Evolutionary conservation across 257 asterid genomes (phyloP).

Genomic region (Primulina eburnea): DNA sequence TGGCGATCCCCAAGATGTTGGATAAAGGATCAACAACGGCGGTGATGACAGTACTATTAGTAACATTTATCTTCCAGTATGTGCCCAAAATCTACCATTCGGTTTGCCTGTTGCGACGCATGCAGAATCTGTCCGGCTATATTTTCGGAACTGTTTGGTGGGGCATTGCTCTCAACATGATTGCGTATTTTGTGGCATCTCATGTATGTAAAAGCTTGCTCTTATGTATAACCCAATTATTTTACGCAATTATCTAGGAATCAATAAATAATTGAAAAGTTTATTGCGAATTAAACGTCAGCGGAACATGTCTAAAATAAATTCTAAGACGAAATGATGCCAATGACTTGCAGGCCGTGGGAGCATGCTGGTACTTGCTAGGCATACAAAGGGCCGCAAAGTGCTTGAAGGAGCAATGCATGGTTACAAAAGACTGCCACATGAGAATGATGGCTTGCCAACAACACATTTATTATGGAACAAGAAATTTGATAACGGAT

Average conservation of each 20-base stretch:
- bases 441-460: constrained; percentile 47
- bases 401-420: constrained; percentile 56
- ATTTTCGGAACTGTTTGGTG: constrained; percentile 96
- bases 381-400: constrained; percentile 68
- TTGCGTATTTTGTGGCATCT: constrained; percentile 92
- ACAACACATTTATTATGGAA: constrained; percentile 53
- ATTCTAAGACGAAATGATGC: too few relatives aligned
- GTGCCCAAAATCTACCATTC: constrained; percentile 94
- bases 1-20: constrained; percentile 58
- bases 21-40: constrained; percentile 62
- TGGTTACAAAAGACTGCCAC: constrained; percentile 34
- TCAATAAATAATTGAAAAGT: too few relatives aligned
- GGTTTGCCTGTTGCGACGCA: constrained; percentile 66
- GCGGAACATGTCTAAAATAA: too few relatives aligned
- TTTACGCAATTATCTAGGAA: too few relatives aligned
- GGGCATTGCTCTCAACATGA: constrained; percentile 97
- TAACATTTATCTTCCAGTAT: constrained; percentile 71
- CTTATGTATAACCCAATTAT: too few relatives aligned
- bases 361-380: constrained; percentile 80
- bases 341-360: constrained; percentile 50
- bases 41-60: constrained; percentile 67
- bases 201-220: constrained; percentile 40
- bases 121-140: constrained; percentile 86
- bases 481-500: constrained; percentile 43
- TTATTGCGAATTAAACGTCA: too few relatives aligned